phyloP scores from a whole-genome alignment of 2,329 filamentous ascomycete species.

The Sarocladium oryzae region DNA sequence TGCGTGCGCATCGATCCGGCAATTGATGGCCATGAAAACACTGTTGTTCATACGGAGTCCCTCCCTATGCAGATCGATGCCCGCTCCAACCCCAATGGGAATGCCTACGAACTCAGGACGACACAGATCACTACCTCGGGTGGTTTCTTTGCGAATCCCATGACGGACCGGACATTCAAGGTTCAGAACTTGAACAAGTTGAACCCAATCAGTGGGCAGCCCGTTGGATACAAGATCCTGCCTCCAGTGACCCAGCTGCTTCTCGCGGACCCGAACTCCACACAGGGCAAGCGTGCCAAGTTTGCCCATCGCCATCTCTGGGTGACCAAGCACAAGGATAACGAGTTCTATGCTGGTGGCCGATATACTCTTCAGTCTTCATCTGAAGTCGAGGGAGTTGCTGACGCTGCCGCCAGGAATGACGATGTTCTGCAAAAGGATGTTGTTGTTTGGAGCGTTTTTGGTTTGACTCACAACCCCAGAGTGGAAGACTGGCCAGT shows the following conservation, averaged over 20 bases:
- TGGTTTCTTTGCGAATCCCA: slow-evolving; percentile 42
- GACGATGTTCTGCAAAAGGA: slow-evolving; percentile 44
- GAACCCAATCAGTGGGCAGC: slow-evolving; percentile 38
- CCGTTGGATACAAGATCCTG: slow-evolving; percentile 42
- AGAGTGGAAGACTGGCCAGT: slow-evolving; percentile 63
- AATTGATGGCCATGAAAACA: slow-evolving; percentile 53
- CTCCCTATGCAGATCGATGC: slow-evolving; percentile 35
- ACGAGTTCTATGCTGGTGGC: slow-evolving; percentile 38
- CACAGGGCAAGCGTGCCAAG: slow-evolving; percentile 32
- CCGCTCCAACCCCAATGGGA: slow-evolving; percentile 42
- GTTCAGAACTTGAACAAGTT: slow-evolving; percentile 36
- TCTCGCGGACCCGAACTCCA: slow-evolving; percentile 33
- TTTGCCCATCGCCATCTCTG: slow-evolving; percentile 39
- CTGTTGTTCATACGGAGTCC: slow-evolving; percentile 37
- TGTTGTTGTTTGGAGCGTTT: slow-evolving; percentile 51
- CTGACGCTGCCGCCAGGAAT: slow-evolving; percentile 30
- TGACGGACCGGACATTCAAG: slow-evolving; percentile 43
- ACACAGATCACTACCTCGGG: slow-evolving; percentile 36
- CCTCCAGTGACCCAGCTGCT: slow-evolving; percentile 31
- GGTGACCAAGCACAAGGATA: slow-evolving; percentile 39
- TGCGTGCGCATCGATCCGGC: slow-evolving; percentile 55
- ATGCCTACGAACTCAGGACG: slow-evolving; percentile 34
- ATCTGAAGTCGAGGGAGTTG: slow-evolving; percentile 26
- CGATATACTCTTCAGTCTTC: slow-evolving; percentile 39
- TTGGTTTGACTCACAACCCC: slow-evolving; percentile 60